Base-by-base conservation (phyloP, 1,284 basidiomycete genomes). In the Grifola frondosa region DNA sequence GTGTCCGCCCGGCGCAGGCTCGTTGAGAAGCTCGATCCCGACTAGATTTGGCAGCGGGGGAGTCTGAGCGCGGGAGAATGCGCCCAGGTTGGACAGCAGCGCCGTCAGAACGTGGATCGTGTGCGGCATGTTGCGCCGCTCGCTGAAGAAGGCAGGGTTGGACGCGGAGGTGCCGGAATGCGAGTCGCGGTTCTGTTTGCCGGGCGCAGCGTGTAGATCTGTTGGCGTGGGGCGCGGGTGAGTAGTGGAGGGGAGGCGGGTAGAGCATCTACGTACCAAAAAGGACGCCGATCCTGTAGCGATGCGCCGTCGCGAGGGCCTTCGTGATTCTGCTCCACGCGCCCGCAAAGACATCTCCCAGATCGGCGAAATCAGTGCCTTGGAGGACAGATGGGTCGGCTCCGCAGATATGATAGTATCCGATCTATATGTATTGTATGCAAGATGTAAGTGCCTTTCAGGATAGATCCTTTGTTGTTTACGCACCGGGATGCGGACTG, bases 11-110 rank as follows among this genome's bases (percentile, higher is more conserved):
- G 80, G 78, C 15, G 69, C 66, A 2, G 91, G 91, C 62, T 95
- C 91, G 62, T 95, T 95, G 32, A 94, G 69, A 4, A 95, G 71
- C 61, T 94, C 87, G 37, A 95, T 70, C 6, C 91, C 91, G 30
- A 92, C 74, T 20, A 94, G 66, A 58, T 92, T 90, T 3, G 74
- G 70, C 24, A 77, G 73, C 13, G 69, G 57, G 1, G 62, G 61
- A 26, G 52, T 44, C 32, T 66, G 59, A 11, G 69, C 66, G 28
- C 65, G 61, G 6, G 58, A 48, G 40, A 60, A 66, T 2, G 58
- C 57, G 8, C 64, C 67, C 23, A 89, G 66, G 36, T 78, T 70
- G 9, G 60, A 58, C 17, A 77, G 56, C 16, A 82, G 66, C 3
- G 63, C 63, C 21, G 68, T 61, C 28, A 84, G 70, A 26, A 75